These are phyloP conservation scores for Candida adriatica DNA, from an alignment of 805 yeast genomes.

Conservation along the genomic window DNA sequence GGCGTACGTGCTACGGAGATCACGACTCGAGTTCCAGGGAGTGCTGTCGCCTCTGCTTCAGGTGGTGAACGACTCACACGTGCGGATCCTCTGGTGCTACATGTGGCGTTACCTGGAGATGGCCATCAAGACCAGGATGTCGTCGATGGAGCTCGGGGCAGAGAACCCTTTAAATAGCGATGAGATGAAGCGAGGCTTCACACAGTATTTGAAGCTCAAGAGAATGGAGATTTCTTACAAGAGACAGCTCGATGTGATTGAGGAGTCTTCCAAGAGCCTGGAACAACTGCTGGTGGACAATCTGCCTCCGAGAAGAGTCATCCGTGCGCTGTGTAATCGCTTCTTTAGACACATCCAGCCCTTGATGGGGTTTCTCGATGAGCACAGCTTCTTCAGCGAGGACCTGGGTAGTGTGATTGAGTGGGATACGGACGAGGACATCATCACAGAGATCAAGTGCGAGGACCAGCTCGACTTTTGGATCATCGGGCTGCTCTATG, in stretches of 20 bases:
- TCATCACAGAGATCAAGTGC: slow-evolving; percentile 5
- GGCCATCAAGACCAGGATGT: slow-evolving; percentile 1
- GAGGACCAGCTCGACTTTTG: slow-evolving; percentile 18
- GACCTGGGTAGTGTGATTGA: slow-evolving; percentile 9
- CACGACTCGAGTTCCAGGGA: slow-evolving; percentile 41
- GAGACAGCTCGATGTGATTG: slow-evolving; percentile 1
- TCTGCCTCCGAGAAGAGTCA: slow-evolving; percentile 14
- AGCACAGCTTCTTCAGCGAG: slow-evolving; percentile 16
- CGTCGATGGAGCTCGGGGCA: slow-evolving; percentile 1
- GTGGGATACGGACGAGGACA: slow-evolving; percentile 1
- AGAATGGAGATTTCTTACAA: slow-evolving; percentile 9
- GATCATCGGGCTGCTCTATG: slow-evolving; percentile 15
- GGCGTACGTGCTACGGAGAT: slow-evolving; percentile 34
- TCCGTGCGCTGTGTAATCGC: slow-evolving; percentile 15
- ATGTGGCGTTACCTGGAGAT: slow-evolving; percentile 17
- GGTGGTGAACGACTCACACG: slow-evolving; percentile 39
- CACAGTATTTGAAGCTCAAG: slow-evolving; percentile 11
- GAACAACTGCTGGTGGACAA: slow-evolving; percentile 10
- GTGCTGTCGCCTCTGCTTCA: slow-evolving; percentile 44
- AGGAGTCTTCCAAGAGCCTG: slow-evolving; percentile 1
- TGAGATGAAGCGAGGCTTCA: slow-evolving; percentile 1
- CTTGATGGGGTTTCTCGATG: slow-evolving; percentile 20
- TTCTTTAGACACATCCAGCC: slow-evolving; percentile 22
- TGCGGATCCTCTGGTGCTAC: slow-evolving; percentile 28
- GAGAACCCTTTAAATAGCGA: neutral